These are phyloP conservation scores for Yarrowia divulgata DNA, from an alignment of 805 yeast species.

Conservation along the genomic window DNA sequence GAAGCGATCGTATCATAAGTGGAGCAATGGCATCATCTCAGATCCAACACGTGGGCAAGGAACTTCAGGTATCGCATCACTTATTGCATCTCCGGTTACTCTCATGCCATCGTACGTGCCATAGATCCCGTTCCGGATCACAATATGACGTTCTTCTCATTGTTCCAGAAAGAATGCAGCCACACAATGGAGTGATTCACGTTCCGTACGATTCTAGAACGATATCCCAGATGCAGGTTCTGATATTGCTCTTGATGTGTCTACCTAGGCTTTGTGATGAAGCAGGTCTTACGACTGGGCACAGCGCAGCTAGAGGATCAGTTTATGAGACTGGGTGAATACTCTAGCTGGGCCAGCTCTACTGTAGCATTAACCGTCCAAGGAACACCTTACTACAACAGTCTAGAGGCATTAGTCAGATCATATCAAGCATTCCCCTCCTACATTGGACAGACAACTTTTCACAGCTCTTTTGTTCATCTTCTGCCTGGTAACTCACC, in stretches of 20 bases:
- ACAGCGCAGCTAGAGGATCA: too few species aligned
- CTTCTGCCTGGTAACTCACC: slow-evolving; percentile 20
- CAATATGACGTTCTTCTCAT: neutral
- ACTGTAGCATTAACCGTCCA: too few species aligned
- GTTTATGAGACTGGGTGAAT: too few species aligned
- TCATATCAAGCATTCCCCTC: too few species aligned
- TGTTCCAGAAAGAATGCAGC: neutral
- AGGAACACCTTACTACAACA: too few species aligned
- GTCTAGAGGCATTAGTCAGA: too few species aligned
- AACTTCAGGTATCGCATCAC: neutral
- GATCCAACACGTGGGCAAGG: neutral
- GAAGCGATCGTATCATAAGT: neutral
- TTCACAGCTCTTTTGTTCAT: neutral
- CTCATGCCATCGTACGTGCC: neutral
- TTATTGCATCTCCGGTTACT: too few species aligned
- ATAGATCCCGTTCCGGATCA: neutral
- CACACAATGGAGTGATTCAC: neutral
- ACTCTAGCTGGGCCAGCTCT: too few species aligned
- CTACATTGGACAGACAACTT: too few species aligned
- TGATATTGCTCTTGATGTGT: neutral
- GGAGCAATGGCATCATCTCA: neutral
- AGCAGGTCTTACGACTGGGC: neutral
- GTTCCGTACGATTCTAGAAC: slow-evolving; percentile 4
- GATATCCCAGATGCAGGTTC: slow-evolving; percentile 1
- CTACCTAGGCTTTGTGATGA: neutral